phyloP scores from a whole-genome alignment of 2,329 filamentous ascomycete species.

The Teratosphaeria epicoccoides region DNA sequence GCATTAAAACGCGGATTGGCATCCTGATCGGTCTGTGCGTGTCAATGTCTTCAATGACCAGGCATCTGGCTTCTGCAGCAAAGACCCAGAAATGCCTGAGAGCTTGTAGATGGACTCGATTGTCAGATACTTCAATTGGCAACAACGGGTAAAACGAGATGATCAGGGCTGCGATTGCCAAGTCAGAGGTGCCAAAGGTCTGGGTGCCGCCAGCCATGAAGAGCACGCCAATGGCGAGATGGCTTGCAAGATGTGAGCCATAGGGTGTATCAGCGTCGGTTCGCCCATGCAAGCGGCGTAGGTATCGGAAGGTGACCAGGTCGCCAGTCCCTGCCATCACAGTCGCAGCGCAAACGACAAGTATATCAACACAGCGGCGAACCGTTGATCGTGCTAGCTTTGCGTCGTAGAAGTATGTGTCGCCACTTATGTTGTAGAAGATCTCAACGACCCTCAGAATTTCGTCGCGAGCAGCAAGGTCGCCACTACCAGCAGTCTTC shows the following conservation, averaged over 20 bases:
- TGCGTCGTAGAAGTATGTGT: conserved; percentile 57
- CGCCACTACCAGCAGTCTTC: conserved; percentile 40
- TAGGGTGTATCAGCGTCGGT: conserved; percentile 77
- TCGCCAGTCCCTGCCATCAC: conserved; percentile 97
- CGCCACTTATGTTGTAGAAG: conserved; percentile 19
- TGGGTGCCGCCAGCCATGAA: conserved; percentile 89
- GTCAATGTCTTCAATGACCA: conserved; percentile 77
- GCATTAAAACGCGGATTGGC: conserved; percentile 19
- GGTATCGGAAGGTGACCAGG: conserved; percentile 67
- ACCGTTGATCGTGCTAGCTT: conserved; percentile 73
- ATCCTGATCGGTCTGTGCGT: conserved; percentile 64
- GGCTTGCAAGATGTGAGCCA: conserved; percentile 83
- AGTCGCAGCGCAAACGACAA: conserved; percentile 70
- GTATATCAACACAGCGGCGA: conserved; percentile 79
- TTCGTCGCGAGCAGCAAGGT: conserved; percentile 63
- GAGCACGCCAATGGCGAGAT: conserved; percentile 80
- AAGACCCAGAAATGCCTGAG: conserved; percentile 97
- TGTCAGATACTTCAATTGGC: conserved; percentile 80
- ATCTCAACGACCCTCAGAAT: conserved; percentile 69
- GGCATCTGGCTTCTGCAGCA: conserved; percentile 77
- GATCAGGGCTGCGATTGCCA: conserved; percentile 75
- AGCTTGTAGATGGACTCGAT: conserved; percentile 86
- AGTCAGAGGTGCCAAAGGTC: conserved; percentile 79
- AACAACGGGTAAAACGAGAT: conserved; percentile 92
- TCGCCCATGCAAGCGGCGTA: conserved; percentile 79